Base-by-base conservation (phyloP, 2,329 filamentous ascomycete genomes). In the Phaeosphaeria sp. region DNA sequence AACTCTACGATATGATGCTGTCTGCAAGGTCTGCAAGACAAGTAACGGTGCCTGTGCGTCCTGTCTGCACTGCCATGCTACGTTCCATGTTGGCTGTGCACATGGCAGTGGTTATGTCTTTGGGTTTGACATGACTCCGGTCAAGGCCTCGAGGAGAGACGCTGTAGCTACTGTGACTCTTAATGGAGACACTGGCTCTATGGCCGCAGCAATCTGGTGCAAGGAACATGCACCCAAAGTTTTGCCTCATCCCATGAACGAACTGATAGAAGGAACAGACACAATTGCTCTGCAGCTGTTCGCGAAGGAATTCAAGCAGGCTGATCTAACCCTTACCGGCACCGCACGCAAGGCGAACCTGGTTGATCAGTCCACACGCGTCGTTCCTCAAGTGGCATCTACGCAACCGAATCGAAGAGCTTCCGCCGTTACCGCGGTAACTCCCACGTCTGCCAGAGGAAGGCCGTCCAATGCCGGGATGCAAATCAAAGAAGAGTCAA, bases 301-400 rank as follows among this genome's bases (percentile, higher is more conserved):
- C 74, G 91, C 90, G 46, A 89, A 90, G 65, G 93, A 89, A 56
- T 97, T 92, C 82, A 99, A 99, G 77, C 94, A 98, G 78, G 94
- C 95, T 9, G 95, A 99, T 73, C 85, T 94, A 42, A 87, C 91
- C 2, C 81, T 97, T 67, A 97, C 93, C 2, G 95, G 95, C 25
- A 97, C 94, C 18, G 92, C 95, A 21, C 90, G 95, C 54, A 97
- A 97, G 78, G 94, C 95, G 21, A 95, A 92, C 58, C 84, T 95
- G 43, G 85, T 89, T 71, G 87, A 86, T 55, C 84, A 86, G 50
- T 87, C 86, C 13, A 91, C 89, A 72, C 79, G 79, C 22, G 73
- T 76, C 48, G 74, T 78, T 21, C 78, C 77, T 17, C 72, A 76
- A 47, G 49, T 67, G 17, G 55, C 65, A 6, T 57, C 68, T 17